These are phyloP conservation scores for Morella rubra DNA, from an alignment of 306 rosid genomes.

Conservation along the genomic window DNA sequence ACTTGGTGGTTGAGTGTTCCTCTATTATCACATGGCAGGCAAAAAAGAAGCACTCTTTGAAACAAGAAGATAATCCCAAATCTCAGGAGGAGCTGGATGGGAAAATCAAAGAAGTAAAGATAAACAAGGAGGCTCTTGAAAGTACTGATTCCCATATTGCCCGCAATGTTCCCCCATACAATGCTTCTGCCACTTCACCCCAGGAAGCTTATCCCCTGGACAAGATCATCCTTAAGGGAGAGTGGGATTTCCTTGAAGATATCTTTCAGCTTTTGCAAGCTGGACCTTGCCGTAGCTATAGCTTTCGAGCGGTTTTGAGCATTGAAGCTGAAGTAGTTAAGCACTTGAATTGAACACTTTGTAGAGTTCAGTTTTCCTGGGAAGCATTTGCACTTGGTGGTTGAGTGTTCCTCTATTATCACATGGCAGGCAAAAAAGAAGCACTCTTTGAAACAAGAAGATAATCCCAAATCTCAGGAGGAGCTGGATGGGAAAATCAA, in stretches of 20 bases:
- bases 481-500: slow-evolving; percentile 58
- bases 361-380: slow-evolving; percentile 16
- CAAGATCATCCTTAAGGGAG: slow-evolving; percentile 66
- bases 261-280: slow-evolving; percentile 45
- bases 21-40: slow-evolving; percentile 43
- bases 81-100: slow-evolving; percentile 49
- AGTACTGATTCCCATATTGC: slow-evolving; percentile 39
- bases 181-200: slow-evolving; percentile 68
- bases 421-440: slow-evolving; percentile 52
- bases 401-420: slow-evolving; percentile 14
- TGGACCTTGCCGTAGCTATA: not conserved
- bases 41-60: slow-evolving; percentile 41
- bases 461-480: slow-evolving; percentile 47
- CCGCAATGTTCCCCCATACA: slow-evolving; percentile 71
- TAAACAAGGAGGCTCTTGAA: slow-evolving; percentile 58
- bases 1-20: slow-evolving; percentile 10
- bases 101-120: slow-evolving; percentile 52
- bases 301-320: not conserved
- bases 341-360: not conserved
- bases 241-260: slow-evolving; percentile 73
- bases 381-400: slow-evolving; percentile 15
- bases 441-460: slow-evolving; percentile 43
- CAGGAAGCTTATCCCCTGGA: slow-evolving; percentile 74
- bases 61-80: slow-evolving; percentile 47
- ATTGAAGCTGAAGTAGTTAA: not conserved